Percentiles rank a stretch among this genome's conserved stretches.
These are phyloP conservation scores for Sphagnum contortum DNA, from an alignment of 225 moss, liverwort and hornwort genomes.

Conservation along the genomic window DNA sequence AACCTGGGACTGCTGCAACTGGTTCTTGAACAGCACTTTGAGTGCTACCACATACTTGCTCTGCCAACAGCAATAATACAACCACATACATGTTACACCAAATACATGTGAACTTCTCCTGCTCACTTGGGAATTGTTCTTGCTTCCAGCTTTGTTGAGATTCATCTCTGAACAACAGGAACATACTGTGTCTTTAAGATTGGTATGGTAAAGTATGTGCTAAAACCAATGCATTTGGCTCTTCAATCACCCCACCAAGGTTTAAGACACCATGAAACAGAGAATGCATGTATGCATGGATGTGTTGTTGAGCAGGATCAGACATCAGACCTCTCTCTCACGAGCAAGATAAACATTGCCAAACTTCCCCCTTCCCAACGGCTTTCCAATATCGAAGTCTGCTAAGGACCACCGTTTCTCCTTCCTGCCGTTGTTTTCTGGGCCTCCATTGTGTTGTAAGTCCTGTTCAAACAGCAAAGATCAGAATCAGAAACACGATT, in stretches of 20 bases:
- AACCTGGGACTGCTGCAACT: constrained; percentile 94
- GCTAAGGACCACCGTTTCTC: constrained; percentile 83
- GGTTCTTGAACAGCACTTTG: constrained; percentile 87
- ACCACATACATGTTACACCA: too few species aligned
- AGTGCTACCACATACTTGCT: constrained; percentile 93
- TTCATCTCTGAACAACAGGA: too few species aligned
- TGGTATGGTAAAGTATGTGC: too few species aligned
- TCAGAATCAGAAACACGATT: neutral
- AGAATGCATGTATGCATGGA: too few species aligned
- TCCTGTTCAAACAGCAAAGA: constrained; percentile 11
- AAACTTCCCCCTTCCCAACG: constrained; percentile 84
- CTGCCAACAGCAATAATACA: constrained; percentile 18
- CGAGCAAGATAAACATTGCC: constrained; percentile 93
- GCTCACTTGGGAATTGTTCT: too few species aligned
- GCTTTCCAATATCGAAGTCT: constrained; percentile 93
- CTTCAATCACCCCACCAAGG: too few species aligned
- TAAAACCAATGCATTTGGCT: too few species aligned
- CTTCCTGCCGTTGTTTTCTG: constrained; percentile 23
- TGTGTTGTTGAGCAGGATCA: too few species aligned
- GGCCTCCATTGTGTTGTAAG: constrained; percentile 2
- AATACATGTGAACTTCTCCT: too few species aligned
- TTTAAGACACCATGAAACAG: too few species aligned
- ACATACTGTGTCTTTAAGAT: too few species aligned
- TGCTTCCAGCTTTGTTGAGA: too few species aligned
- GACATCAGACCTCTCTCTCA: constrained; percentile 59